Percentiles rank a stretch among this genome's conserved stretches.
These are phyloP conservation scores for Microcyclosporella mali DNA, from an alignment of 2,329 filamentous ascomycete species.

Conservation along the genomic window DNA sequence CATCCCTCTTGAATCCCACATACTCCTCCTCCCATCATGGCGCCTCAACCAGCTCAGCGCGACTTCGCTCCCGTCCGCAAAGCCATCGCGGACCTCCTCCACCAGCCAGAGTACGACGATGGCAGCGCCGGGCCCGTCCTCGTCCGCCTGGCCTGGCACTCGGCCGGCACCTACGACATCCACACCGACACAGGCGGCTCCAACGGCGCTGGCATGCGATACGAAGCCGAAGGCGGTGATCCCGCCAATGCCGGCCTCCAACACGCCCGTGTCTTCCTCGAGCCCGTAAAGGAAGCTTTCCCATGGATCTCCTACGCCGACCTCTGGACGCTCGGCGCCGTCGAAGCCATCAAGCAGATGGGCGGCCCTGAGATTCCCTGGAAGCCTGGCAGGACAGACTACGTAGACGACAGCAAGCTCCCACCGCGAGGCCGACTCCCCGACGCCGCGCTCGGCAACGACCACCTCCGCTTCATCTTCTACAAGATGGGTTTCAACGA, in stretches of 20 bases:
- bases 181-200: slow-evolving; percentile 56
- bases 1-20: background rate
- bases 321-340: slow-evolving; percentile 58
- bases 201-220: slow-evolving; percentile 62
- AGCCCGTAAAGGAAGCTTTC: slow-evolving; percentile 54
- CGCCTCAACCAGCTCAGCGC: slow-evolving; percentile 2
- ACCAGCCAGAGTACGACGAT: slow-evolving; percentile 57
- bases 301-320: slow-evolving; percentile 62
- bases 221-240: slow-evolving; percentile 58
- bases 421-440: slow-evolving; percentile 54
- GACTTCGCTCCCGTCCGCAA: slow-evolving; percentile 46
- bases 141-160: slow-evolving; percentile 60
- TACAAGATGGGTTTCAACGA: slow-evolving; percentile 57
- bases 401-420: slow-evolving; percentile 54
- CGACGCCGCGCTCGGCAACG: slow-evolving; percentile 49
- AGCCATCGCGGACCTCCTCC: slow-evolving; percentile 31
- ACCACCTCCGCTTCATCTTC: slow-evolving; percentile 52
- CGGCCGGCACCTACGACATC: slow-evolving; percentile 56
- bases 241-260: slow-evolving; percentile 60
- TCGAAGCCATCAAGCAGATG: slow-evolving; percentile 55
- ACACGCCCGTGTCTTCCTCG: slow-evolving; percentile 58
- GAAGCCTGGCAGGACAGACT: slow-evolving; percentile 55
- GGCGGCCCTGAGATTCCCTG: slow-evolving; percentile 54
- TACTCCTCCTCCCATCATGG: background rate
- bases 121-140: slow-evolving; percentile 59